Evolutionary conservation across 345 rosid species (phyloP).

Genomic region (Psidium guajava): DNA sequence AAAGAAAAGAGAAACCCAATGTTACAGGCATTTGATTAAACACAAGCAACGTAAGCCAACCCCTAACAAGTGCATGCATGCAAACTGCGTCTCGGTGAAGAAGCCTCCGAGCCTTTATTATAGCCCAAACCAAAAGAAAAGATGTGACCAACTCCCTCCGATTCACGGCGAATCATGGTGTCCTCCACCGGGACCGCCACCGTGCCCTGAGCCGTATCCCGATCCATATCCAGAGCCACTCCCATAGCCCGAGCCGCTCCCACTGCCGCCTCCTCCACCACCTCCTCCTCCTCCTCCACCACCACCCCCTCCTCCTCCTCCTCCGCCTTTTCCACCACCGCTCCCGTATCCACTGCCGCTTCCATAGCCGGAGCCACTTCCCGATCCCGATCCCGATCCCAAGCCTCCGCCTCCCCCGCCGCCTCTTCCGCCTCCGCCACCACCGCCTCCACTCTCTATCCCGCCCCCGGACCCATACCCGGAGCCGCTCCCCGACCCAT

Average conservation of each 20-base stretch:
- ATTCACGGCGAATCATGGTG: conserved; percentile 13
- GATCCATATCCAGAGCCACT: neutral
- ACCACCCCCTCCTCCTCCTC: neutral
- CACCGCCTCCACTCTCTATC: conserved; percentile 5
- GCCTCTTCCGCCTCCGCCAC: conserved; percentile 11
- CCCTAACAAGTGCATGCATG: neutral
- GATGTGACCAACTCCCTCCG: neutral
- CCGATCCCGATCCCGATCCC: neutral
- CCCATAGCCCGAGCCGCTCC: conserved; percentile 3
- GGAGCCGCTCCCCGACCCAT: conserved; percentile 21
- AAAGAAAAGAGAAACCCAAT: neutral
- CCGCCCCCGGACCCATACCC: conserved; percentile 18
- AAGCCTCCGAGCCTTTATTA: neutral
- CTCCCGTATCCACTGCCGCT: conserved; percentile 5
- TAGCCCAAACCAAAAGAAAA: neutral
- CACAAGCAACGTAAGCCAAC: neutral
- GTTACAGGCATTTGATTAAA: neutral
- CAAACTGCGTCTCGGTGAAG: neutral
- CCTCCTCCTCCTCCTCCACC: neutral
- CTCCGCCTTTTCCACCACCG: conserved; percentile 8
- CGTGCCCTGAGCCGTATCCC: conserved; percentile 3
- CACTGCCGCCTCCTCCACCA: neutral
- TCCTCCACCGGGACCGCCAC: conserved; percentile 3
- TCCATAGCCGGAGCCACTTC: conserved; percentile 7
- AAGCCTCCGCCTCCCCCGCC: conserved; percentile 8